Conservation (phyloP, 2,329 filamentous ascomycete genomes). For the Lecanosticta acicola region DNA sequence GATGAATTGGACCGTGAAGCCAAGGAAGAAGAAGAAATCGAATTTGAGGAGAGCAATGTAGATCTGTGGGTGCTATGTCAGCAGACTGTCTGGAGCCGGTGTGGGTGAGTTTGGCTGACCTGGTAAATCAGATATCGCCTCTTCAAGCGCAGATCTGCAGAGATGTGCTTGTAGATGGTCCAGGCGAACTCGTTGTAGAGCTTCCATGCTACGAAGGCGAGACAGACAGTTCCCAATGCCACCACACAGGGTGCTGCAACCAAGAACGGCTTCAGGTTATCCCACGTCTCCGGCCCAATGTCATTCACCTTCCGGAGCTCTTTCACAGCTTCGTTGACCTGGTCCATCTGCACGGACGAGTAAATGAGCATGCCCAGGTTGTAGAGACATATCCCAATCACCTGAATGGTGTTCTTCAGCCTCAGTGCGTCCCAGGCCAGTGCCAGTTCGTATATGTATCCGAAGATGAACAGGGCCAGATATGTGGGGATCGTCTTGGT, state of each 20-base stretch:
- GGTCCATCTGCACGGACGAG: constrained; percentile 84
- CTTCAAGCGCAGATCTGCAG: constrained; percentile 94
- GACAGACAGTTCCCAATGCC: constrained; percentile 63
- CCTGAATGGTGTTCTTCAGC: constrained; percentile 95
- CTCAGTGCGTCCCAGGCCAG: constrained; percentile 90
- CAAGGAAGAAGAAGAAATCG: constrained; percentile 99
- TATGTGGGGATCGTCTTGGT: constrained; percentile 76
- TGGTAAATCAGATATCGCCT: constrained; percentile 93
- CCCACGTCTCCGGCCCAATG: constrained; percentile 56
- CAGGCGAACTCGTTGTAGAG: constrained; percentile 97
- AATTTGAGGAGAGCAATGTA: constrained; percentile 98
- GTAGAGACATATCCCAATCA: constrained; percentile 90
- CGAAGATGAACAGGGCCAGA: constrained; percentile 93
- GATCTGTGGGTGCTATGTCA: constrained; percentile 55
- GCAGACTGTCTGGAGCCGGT: neutral
- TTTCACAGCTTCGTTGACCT: constrained; percentile 70
- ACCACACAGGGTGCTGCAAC: constrained; percentile 83
- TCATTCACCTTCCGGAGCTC: constrained; percentile 45
- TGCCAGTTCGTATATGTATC: constrained; percentile 84
- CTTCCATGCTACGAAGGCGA: constrained; percentile 82
- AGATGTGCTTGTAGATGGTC: constrained; percentile 99
- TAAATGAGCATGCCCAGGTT: constrained; percentile 91
- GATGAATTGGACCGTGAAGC: constrained; percentile 97
- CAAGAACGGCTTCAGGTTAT: constrained; percentile 65
- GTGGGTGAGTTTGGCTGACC: constrained; percentile 48